Base-by-base conservation (phyloP, 2,329 filamentous ascomycete species). In the Fusarium sp. region DNA sequence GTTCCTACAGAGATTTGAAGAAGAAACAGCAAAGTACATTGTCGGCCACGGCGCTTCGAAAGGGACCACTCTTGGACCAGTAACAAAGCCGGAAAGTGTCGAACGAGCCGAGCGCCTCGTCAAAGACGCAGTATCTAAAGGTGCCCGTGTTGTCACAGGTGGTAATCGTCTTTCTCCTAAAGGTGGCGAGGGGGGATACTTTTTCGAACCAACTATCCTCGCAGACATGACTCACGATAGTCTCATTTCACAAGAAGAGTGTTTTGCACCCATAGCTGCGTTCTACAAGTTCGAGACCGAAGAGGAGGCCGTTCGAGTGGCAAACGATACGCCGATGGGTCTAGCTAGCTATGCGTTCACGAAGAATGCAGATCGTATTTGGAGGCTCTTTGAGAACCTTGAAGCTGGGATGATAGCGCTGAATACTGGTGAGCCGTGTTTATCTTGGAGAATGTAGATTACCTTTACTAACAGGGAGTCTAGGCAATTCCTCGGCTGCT, bases 401-500 rank as follows among this genome's bases (percentile, higher is more conserved):
- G 65, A 72, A 4, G 65, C 65, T 34, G 70, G 70, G 0, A 72
- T 72, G 62, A 71, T 72, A 16, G 70, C 59, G 0, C 40, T 72
- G 0, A 72, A 72, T 13, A 66, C 67, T 0, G 61, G 62, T 56
- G 0, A 18, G 41, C 0, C 5, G 16, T 30, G 7, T 4, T 16
- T 7, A 23, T 23, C 23, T 23, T 23, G 23, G 23, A 6, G 23
- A 23, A 23, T 23, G 23, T 30, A 30, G 30, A 11, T 10, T 5
- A 11, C 30, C 30, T 11, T 6, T 23, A 6, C 23, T 23, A 23
- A 23, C 23, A 23, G 23, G 23, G 23, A 23, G 23, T 23, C 3
- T n/a, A 65, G 62, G 62, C 1, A 72, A 69, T 9, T 59, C 57
- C 0, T 81, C 79, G 1, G 76, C 79, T 0, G 77, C 80, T 0